Base-by-base conservation (phyloP, 2,329 filamentous ascomycete genomes). In the Botryotinia calthae region DNA sequence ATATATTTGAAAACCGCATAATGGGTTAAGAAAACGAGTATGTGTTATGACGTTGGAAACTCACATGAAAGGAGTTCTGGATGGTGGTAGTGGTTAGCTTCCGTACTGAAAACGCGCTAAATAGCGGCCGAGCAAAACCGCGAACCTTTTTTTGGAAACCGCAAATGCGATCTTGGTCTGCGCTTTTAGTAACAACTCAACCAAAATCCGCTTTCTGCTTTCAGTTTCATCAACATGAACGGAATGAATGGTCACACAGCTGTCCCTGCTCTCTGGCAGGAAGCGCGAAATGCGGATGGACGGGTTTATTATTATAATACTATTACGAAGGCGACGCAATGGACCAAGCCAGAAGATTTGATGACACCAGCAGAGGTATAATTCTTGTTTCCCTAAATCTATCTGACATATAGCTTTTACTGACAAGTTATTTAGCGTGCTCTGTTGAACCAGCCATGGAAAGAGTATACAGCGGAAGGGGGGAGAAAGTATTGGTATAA, bases 401-500 rank as follows among this genome's bases (percentile, higher is more conserved):
- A 9, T 37, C 65, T 66, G 48, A 59, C 62, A 10, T 56, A 25
- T 68, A 34, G 63, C 54, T 18, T 25, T 66, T 62, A 73, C 69
- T 76, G 71, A 78, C 67, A 18, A 59, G 48, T 66, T 75, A 10
- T 51, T 48, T 73, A 95, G 93, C 92, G 92, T 80, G 93, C 93
- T 71, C 87, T 97, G 65, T 87, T 91, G 68, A 91, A 91, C 78
- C 93, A 96, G 78, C 93, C 93, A 76, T 99, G 95, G 94, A 96
- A 95, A 80, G 94, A 97, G 82, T 96, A 97, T 80, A 94, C 91
- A 40, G 91, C 93, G 34, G 90, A 94, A 75, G 93, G 93, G 76
- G 96, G 95, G 64, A 90, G 91, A 79, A 93, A 95, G 81, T 99
- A 99, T 83, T 99, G 94, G 93, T 95, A 95, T 82, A 96, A 99